A percentile compares a stretch with the other conserved stretches of the same genome.
These are phyloP conservation scores for Grosmannia serpens DNA, from an alignment of 2,329 filamentous ascomycete species.

Conservation along the genomic window DNA sequence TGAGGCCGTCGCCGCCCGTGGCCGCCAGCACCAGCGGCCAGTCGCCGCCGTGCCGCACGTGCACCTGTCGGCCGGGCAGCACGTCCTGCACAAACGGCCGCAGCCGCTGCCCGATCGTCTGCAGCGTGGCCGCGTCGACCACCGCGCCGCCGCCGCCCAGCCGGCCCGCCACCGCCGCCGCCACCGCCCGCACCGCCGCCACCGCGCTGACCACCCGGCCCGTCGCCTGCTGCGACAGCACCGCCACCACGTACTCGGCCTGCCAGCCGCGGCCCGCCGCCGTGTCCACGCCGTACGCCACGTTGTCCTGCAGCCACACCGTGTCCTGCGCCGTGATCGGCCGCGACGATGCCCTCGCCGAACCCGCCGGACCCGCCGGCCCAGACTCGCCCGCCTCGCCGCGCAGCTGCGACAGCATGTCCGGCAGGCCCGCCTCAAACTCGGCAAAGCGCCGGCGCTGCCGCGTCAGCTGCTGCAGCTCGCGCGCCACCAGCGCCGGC, in stretches of 20 bases:
- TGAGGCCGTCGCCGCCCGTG: slow-evolving; percentile 60
- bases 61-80: slow-evolving; percentile 56
- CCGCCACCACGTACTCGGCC: slow-evolving; percentile 72
- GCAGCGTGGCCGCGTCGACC: slow-evolving; percentile 36
- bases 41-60: slow-evolving; percentile 43
- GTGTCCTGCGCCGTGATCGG: slow-evolving; percentile 53
- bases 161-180: slow-evolving; percentile 29
- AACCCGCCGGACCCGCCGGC: slow-evolving; percentile 22
- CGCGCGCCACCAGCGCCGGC: slow-evolving; percentile 12
- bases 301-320: slow-evolving; percentile 87
- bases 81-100: slow-evolving; percentile 70
- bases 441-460: slow-evolving; percentile 36
- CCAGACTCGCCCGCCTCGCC: not conserved
- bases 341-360: slow-evolving; percentile 45
- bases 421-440: slow-evolving; percentile 34
- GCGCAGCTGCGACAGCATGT: not conserved
- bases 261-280: slow-evolving; percentile 45
- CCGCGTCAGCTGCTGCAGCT: slow-evolving; percentile 40
- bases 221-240: slow-evolving; percentile 64
- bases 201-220: slow-evolving; percentile 57
- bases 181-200: slow-evolving; percentile 37
- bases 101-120: slow-evolving; percentile 53
- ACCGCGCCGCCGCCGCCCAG: slow-evolving; percentile 28
- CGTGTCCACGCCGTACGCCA: slow-evolving; percentile 40
- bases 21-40: slow-evolving; percentile 49